A percentile compares a stretch with the other conserved stretches of the same genome.
These are phyloP conservation scores for Cylindrodendrum hubeiense DNA, from an alignment of 2,329 filamentous ascomycete genomes.

Conservation along the genomic window DNA sequence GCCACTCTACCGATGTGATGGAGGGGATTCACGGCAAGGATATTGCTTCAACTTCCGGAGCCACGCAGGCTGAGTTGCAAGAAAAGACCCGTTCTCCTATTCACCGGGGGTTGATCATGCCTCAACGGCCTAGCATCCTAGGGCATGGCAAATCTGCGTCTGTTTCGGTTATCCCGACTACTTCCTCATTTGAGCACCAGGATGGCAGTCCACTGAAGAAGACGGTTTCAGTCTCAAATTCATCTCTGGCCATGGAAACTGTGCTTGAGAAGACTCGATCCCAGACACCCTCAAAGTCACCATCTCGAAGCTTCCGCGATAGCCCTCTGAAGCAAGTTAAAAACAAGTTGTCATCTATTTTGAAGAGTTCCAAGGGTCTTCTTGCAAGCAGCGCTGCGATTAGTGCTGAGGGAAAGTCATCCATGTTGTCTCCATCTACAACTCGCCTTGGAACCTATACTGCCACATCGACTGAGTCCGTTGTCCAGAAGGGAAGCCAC, in stretches of 20 bases:
- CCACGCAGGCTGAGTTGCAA: conserved; percentile 22
- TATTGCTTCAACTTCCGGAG: conserved; percentile 60
- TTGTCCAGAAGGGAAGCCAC: conserved; percentile 47
- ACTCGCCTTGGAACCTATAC: conserved; percentile 58
- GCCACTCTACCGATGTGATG: conserved; percentile 71
- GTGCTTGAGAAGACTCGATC: conserved; percentile 55
- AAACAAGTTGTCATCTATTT: conserved; percentile 89
- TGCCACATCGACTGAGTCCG: conserved; percentile 62
- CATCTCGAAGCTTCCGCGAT: conserved; percentile 70
- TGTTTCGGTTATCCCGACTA: conserved; percentile 64
- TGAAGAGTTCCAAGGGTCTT: conserved; percentile 88
- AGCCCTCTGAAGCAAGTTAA: conserved; percentile 93
- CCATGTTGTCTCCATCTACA: conserved; percentile 66
- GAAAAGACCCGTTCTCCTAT: conserved; percentile 29
- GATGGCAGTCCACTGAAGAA: conserved; percentile 63
- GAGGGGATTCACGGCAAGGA: conserved; percentile 65
- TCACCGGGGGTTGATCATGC: conserved; percentile 12
- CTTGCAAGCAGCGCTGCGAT: conserved; percentile 81
- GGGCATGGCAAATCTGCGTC: conserved; percentile 72
- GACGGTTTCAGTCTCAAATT: conserved; percentile 70
- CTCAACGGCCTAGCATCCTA: conserved; percentile 36
- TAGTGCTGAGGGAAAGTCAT: conserved; percentile 72
- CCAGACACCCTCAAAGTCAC: conserved; percentile 67
- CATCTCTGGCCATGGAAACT: conserved; percentile 60
- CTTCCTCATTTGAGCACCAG: conserved; percentile 25